Evolutionary conservation across 805 yeast species (phyloP), one percentile per base, ranked within the genome.

Genomic region (Lipomyces sp.): DNA sequence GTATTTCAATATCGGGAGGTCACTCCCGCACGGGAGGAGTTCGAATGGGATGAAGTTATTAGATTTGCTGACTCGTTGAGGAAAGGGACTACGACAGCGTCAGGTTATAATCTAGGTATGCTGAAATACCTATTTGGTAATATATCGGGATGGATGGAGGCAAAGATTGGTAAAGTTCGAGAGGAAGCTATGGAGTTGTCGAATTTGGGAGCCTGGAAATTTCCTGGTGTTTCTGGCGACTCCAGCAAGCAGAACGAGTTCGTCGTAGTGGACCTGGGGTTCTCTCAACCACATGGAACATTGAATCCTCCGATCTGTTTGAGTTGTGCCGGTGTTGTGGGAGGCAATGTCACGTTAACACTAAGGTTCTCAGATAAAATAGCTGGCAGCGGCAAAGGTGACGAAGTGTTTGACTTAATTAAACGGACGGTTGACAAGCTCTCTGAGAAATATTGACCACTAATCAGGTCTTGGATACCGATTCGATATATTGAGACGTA

Each of bases 221-320:
- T 61, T 42, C 24, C 55, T 4, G 45, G 8, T 0, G 54, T 61
- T 42, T 24, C 55, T 4, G 45, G 8, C 0, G 54, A 18, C 6
- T 8, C 11, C 30, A 15, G 18, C 5, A 54, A 58, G 24, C 37
- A 24, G 18, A 60, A 2, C 13, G 8, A 8, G 51, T 45, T 7
- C 60, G 39, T 18, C 11, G 62, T 65, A 11, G 30, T 15, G 6
- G 6, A 35, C n/a, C 33, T 55, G 3, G 68, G 68, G 8, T 65
- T 65, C 37, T 37, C 61, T 34, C 68, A 65, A 34, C 65, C 68
- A 7, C 60, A 53, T 37, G 62, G 64, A 10, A 33, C 33, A 13
- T 50, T 58, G 32, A 61, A 59, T 35, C 60, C 64, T 0, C 42
- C 64, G 11, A 7, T 57, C 5, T 51, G 58, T 32, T 8, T 59